Evolutionary conservation across 352 stramenopile species (phyloP).

Genomic region (Phytopythium litorale): DNA sequence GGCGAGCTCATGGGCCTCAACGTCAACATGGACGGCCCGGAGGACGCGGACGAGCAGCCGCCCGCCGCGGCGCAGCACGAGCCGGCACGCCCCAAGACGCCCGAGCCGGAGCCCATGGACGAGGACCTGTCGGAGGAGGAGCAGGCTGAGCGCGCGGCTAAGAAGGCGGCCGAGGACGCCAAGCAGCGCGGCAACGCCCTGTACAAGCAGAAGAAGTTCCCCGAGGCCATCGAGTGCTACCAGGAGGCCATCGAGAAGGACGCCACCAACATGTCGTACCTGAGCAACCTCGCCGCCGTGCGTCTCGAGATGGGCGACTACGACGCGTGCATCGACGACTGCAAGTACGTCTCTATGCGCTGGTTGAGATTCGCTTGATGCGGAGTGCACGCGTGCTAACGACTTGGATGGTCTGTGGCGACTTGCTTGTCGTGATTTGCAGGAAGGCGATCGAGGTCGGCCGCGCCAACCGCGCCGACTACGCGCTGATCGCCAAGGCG

Average conservation of each 20-base stretch:
- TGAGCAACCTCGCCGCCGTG: conserved; percentile 97
- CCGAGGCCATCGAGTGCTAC: conserved; percentile 93
- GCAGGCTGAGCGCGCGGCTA: conserved; percentile 39
- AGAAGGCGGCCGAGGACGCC: conserved; percentile 80
- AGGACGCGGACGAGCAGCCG: conserved; percentile 57
- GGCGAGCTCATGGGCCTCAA: conserved; percentile 83
- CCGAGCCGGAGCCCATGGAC: conserved; percentile 73
- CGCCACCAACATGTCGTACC: conserved; percentile 95
- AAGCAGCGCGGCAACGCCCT: conserved; percentile 96
- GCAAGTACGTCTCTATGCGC: conserved; percentile 57
- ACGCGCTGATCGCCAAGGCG: conserved; percentile 95
- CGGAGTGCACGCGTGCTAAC: not conserved
- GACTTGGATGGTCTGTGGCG: not conserved
- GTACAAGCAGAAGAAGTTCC: conserved; percentile 98
- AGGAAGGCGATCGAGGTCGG: conserved; percentile 95
- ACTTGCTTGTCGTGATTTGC: not conserved
- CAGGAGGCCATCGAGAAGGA: conserved; percentile 95
- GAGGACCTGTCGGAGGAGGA: conserved; percentile 88
- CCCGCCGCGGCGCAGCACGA: conserved; percentile 12
- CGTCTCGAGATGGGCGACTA: conserved; percentile 96
- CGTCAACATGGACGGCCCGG: conserved; percentile 52
- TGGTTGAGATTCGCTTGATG: not conserved
- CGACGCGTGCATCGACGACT: conserved; percentile 92
- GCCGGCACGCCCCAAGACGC: conserved; percentile 20
- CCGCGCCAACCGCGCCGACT: conserved; percentile 93